phyloP scores from a whole-genome alignment of 352 stramenopile species.

The Pythium apleroticum region DNA sequence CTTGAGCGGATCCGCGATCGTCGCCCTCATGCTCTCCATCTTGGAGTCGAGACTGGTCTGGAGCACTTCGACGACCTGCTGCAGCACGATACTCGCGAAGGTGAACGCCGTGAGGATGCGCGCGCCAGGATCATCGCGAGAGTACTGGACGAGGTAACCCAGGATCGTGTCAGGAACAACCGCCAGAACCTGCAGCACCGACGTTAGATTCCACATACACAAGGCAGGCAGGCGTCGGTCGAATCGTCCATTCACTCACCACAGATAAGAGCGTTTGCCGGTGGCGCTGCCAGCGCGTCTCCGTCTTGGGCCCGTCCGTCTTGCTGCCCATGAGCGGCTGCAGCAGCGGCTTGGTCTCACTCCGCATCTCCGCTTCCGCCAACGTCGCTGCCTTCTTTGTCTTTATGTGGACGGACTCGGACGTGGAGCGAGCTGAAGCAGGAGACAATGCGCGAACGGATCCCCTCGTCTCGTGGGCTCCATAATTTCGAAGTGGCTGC shows the following conservation, averaged over 20 bases:
- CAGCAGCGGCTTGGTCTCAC: background rate
- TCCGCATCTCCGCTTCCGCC: background rate
- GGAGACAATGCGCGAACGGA: no score
- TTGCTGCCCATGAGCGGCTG: background rate
- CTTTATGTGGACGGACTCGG: no score
- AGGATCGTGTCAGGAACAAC: slow-evolving; percentile 23
- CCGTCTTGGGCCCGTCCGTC: background rate
- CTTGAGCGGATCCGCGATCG: slow-evolving; percentile 20
- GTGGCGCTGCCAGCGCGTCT: background rate
- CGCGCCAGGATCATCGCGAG: slow-evolving; percentile 25
- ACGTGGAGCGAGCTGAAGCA: no score
- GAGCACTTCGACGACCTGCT: slow-evolving; percentile 14
- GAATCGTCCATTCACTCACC: no score
- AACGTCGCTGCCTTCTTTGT: background rate
- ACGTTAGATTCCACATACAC: background rate
- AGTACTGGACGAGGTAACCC: slow-evolving; percentile 23
- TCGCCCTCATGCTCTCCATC: slow-evolving; percentile 8
- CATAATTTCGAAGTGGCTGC: no score
- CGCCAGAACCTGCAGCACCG: slow-evolving; percentile 13
- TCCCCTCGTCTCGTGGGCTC: no score
- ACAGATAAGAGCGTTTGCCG: background rate
- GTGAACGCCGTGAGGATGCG: slow-evolving; percentile 28
- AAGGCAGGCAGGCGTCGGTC: no score
- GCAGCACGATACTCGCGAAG: slow-evolving; percentile 22
- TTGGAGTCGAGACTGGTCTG: slow-evolving; percentile 13